Evolutionary conservation across 805 yeast species (phyloP).

Genomic region (Starmerella potacharoeniae): DNA sequence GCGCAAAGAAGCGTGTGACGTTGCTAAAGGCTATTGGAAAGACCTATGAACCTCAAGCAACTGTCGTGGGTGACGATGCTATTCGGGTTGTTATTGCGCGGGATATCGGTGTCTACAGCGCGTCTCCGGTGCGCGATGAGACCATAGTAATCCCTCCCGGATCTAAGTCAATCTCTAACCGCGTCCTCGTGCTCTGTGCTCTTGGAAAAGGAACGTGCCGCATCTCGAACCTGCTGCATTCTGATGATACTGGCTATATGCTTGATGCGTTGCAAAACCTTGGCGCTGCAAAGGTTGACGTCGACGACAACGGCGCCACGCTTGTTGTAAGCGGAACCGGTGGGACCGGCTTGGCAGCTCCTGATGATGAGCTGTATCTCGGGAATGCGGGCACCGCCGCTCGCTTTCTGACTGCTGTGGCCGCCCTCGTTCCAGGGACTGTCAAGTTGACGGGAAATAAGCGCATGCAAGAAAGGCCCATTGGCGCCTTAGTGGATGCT

Average conservation of each 20-base stretch:
- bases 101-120: slow-evolving; percentile 49
- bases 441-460: slow-evolving; percentile 83
- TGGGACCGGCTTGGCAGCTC: slow-evolving; percentile 33
- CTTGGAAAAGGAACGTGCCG: slow-evolving; percentile 76
- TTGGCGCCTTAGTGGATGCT: slow-evolving; percentile 92
- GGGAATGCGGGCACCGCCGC: slow-evolving; percentile 99
- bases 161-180: slow-evolving; percentile 89
- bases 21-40: slow-evolving; percentile 74
- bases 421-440: slow-evolving; percentile 36
- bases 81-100: slow-evolving; percentile 73
- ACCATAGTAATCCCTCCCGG: slow-evolving; percentile 76
- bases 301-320: slow-evolving; percentile 84
- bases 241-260: slow-evolving; percentile 96
- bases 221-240: slow-evolving; percentile 76
- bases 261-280: slow-evolving; percentile 68
- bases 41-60: slow-evolving; percentile 81
- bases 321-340: slow-evolving; percentile 83
- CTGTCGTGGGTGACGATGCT: slow-evolving; percentile 69
- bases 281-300: slow-evolving; percentile 67
- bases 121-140: slow-evolving; percentile 28
- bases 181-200: slow-evolving; percentile 89
- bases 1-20: slow-evolving; percentile 78
- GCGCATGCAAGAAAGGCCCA: slow-evolving; percentile 95
- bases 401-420: slow-evolving; percentile 84
- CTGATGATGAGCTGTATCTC: slow-evolving; percentile 63